Conservation (phyloP, 2,329 filamentous ascomycete genomes). For the Xylariaceae sp. region DNA sequence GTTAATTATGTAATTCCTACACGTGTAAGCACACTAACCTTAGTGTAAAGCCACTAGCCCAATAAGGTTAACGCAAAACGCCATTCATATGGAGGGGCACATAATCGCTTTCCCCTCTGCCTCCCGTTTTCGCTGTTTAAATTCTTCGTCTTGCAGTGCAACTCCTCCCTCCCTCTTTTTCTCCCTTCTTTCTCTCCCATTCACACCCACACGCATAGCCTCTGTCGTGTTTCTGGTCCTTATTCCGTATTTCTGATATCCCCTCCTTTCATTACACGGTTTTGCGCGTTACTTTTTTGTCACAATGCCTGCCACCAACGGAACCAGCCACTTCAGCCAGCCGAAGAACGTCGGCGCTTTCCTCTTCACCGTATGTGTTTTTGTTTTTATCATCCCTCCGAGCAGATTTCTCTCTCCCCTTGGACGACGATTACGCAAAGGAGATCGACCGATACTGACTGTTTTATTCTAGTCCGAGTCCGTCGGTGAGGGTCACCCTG, state of each 20-base stretch:
- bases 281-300: constrained; percentile 21
- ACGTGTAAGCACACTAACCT: neutral
- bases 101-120: constrained; percentile 12
- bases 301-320: constrained; percentile 56
- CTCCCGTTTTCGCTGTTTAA: constrained; percentile 19
- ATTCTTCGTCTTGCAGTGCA: constrained; percentile 12
- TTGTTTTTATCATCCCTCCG: neutral
- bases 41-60: neutral
- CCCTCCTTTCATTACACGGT: constrained; percentile 19
- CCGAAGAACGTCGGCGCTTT: constrained; percentile 64
- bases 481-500: constrained; percentile 84
- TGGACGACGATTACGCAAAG: too few relatives aligned
- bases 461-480: constrained; percentile 65
- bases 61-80: constrained; percentile 7
- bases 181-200: constrained; percentile 9
- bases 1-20: neutral
- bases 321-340: constrained; percentile 37
- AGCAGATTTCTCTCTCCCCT: too few relatives aligned
- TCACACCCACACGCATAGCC: constrained; percentile 6
- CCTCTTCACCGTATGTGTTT: constrained; percentile 66
- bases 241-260: constrained; percentile 10
- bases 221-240: constrained; percentile 4
- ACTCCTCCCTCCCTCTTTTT: constrained; percentile 5
- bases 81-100: constrained; percentile 22
- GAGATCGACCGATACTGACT: constrained; percentile 17